Conservation (phyloP, 2,329 filamentous ascomycete species). For the Trichoderma aggressivum region DNA sequence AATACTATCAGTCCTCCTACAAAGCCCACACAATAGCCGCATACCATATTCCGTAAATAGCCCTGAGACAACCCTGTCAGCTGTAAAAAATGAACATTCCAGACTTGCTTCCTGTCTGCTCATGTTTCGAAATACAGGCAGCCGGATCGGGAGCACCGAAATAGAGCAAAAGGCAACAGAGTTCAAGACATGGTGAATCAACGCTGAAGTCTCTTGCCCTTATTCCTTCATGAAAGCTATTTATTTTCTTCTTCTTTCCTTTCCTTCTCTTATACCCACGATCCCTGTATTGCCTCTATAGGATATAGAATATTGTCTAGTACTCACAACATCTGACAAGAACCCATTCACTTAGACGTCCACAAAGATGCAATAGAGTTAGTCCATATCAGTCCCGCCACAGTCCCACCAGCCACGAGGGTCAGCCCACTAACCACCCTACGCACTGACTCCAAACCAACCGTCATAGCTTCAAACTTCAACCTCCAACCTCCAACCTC, state of each 20-base stretch:
- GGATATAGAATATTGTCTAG: neutral
- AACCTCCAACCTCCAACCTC: neutral
- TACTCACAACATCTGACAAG: neutral
- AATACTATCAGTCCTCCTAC: neutral
- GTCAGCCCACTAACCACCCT: neutral
- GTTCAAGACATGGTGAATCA: neutral
- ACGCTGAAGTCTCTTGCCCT: neutral
- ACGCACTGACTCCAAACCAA: neutral
- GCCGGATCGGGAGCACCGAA: neutral
- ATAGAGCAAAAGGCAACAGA: neutral
- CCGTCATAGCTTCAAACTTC: neutral
- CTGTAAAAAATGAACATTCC: neutral
- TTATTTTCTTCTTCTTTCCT: neutral
- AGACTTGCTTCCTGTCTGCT: neutral
- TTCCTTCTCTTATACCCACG: neutral
- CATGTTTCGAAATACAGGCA: neutral
- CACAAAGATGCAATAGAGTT: neutral
- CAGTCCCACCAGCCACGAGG: slow-evolving; percentile 11
- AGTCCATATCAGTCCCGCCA: neutral
- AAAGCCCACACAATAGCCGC: neutral
- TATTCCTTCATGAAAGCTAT: neutral
- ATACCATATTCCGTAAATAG: neutral
- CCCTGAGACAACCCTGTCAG: neutral
- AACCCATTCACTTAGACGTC: neutral
- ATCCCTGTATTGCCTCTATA: neutral